Conservation (phyloP, 176 grass and related monocot genomes). For the Oryza australiensis region DNA sequence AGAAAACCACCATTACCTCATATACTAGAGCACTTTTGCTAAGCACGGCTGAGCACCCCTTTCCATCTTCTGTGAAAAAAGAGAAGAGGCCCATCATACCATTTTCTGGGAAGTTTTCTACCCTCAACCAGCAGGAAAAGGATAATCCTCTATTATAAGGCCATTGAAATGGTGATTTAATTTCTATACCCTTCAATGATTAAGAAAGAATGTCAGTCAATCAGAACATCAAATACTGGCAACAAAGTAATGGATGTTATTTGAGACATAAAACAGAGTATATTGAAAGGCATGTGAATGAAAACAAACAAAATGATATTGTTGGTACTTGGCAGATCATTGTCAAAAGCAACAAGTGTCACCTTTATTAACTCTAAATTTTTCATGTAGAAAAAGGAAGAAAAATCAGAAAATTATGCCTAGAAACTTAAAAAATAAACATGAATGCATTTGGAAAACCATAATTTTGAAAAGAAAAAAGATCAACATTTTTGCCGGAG, state of each 20-base stretch:
- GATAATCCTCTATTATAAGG: slow-evolving; percentile 81
- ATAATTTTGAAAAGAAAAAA: neutral
- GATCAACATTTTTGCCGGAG: neutral
- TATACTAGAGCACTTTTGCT: slow-evolving; percentile 74
- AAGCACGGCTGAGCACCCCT: slow-evolving; percentile 75
- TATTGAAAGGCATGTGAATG: neutral
- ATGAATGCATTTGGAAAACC: neutral
- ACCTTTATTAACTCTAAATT: slow-evolving; percentile 17
- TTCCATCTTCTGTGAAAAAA: slow-evolving; percentile 76
- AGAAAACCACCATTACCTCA: slow-evolving; percentile 54
- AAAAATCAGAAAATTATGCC: slow-evolving; percentile 19
- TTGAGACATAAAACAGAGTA: neutral
- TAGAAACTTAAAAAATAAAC: neutral
- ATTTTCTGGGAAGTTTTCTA: slow-evolving; percentile 82
- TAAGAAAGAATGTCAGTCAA: slow-evolving; percentile 29
- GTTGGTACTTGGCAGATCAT: neutral
- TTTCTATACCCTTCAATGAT: slow-evolving; percentile 71
- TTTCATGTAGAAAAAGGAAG: slow-evolving; percentile 15
- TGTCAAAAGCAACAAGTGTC: slow-evolving; percentile 15
- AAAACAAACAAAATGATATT: slow-evolving; percentile 8
- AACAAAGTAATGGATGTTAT: neutral
- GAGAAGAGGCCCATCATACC: slow-evolving; percentile 92
- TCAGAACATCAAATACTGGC: neutral
- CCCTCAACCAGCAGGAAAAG: slow-evolving; percentile 86
- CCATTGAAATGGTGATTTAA: slow-evolving; percentile 83